Evolutionary conservation across 1,284 basidiomycete species (phyloP).

Genomic region (Moesziomyces aphidis): DNA sequence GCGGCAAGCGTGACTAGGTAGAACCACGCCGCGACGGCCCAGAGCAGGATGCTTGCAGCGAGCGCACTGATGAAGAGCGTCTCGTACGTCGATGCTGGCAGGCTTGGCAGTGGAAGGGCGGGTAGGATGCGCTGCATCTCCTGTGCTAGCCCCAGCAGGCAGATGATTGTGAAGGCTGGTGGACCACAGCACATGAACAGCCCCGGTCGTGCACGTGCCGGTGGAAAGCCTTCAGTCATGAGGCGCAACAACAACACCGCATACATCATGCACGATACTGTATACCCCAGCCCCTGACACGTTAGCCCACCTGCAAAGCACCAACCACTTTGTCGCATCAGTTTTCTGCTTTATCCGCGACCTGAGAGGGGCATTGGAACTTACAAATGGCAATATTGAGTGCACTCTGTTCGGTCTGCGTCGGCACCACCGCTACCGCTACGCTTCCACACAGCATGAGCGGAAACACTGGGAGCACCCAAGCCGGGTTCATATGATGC

Average conservation of each 20-base stretch:
- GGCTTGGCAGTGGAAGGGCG: background rate
- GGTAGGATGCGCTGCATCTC: slow-evolving; percentile 14
- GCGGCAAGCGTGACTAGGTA: slow-evolving; percentile 22
- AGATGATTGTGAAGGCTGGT: slow-evolving; percentile 40
- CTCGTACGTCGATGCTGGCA: background rate
- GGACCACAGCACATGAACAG: slow-evolving; percentile 48
- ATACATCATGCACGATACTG: slow-evolving; percentile 37
- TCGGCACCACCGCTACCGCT: slow-evolving; percentile 9
- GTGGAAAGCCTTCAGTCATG: slow-evolving; percentile 32
- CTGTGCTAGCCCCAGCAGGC: slow-evolving; percentile 24
- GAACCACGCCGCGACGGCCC: slow-evolving; percentile 38
- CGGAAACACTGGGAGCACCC: slow-evolving; percentile 48
- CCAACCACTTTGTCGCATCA: background rate
- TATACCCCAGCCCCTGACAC: slow-evolving; percentile 42
- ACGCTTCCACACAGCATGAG: slow-evolving; percentile 48
- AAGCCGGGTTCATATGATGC: slow-evolving; percentile 38
- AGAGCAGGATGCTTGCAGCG: slow-evolving; percentile 17
- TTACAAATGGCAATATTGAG: slow-evolving; percentile 23
- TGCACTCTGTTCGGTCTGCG: slow-evolving; percentile 6
- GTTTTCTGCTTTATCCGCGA: background rate
- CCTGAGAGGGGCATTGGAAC: background rate
- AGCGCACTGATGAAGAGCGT: slow-evolving; percentile 10
- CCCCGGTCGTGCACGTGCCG: slow-evolving; percentile 18
- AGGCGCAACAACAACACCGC: slow-evolving; percentile 26
- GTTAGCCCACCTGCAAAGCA: slow-evolving; percentile 13